A percentile compares a stretch with the other conserved stretches of the same genome.
These are phyloP conservation scores for Suillus occidentalis DNA, from an alignment of 768 basidiomycete genomes.

Conservation along the genomic window DNA sequence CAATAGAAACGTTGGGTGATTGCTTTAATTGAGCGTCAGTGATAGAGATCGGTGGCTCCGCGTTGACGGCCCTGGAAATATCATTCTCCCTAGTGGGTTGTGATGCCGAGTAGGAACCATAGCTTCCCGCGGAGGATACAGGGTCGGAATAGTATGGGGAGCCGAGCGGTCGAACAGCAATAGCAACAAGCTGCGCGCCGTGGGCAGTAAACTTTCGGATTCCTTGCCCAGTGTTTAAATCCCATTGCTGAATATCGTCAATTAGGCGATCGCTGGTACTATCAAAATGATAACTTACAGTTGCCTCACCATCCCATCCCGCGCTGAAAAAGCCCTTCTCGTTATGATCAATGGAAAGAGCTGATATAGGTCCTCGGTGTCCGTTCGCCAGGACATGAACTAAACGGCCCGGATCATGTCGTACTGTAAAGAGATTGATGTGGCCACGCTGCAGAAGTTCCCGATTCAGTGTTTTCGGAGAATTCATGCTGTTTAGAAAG, in stretches of 20 bases:
- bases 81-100: constrained; percentile 15
- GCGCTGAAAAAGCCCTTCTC: constrained; percentile 89
- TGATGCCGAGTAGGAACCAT: constrained; percentile 17
- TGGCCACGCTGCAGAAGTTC: constrained; percentile 64
- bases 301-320: constrained; percentile 90
- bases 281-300: constrained; percentile 49
- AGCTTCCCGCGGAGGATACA: constrained; percentile 24
- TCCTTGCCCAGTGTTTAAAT: constrained; percentile 85
- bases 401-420: constrained; percentile 86
- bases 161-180: constrained; percentile 71
- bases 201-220: constrained; percentile 79
- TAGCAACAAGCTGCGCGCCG: constrained; percentile 78
- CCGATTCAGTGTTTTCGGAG: constrained; percentile 12
- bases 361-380: constrained; percentile 82
- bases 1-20: constrained; percentile 23
- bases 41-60: constrained; percentile 21
- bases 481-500: constrained; percentile 14
- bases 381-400: constrained; percentile 66
- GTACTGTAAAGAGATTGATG: constrained; percentile 89
- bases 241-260: constrained; percentile 79
- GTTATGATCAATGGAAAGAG: constrained; percentile 75
- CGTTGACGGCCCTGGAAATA: constrained; percentile 20
- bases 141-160: constrained; percentile 35
- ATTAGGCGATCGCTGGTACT: constrained; percentile 10
- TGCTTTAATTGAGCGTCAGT: constrained; percentile 15